Percentiles rank a stretch among this genome's conserved stretches.
phyloP scores from a whole-genome alignment of 192 early-diverging fungal species.

The Gryganskiella cystojenkinii region DNA sequence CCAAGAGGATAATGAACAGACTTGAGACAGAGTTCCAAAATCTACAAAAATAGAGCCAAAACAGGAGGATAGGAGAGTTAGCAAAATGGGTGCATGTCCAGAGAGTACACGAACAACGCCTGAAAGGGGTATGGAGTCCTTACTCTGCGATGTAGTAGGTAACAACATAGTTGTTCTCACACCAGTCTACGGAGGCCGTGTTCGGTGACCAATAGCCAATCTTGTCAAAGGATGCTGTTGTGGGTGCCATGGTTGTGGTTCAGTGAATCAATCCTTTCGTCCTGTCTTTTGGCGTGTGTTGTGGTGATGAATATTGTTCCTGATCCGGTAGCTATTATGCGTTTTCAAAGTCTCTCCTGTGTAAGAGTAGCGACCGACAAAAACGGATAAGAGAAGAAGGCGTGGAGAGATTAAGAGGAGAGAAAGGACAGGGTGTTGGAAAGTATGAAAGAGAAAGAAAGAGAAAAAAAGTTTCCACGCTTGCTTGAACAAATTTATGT shows the following conservation, averaged over 20 bases:
- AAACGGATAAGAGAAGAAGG: background rate
- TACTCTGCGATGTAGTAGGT: conserved; percentile 67
- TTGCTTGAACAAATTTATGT: too few relatives aligned
- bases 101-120: background rate
- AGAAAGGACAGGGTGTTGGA: background rate
- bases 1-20: conserved; percentile 66
- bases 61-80: background rate
- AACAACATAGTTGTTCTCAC: conserved; percentile 62
- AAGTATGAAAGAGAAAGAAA: background rate
- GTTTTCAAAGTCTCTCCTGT: too few relatives aligned
- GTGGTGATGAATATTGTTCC: background rate
- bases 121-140: background rate
- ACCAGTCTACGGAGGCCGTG: conserved; percentile 55
- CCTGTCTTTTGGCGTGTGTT: background rate
- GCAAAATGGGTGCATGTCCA: background rate
- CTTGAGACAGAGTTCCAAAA: conserved; percentile 75
- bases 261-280: background rate
- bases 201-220: conserved; percentile 51
- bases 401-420: background rate
- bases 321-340: too few relatives aligned
- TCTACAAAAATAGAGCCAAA: conserved; percentile 15
- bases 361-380: too few relatives aligned
- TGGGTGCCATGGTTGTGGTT: conserved; percentile 27
- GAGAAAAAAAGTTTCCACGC: background rate
- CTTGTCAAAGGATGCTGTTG: conserved; percentile 42